A percentile compares a stretch with the other conserved stretches of the same genome.
Conservation (phyloP, 2,329 filamentous ascomycete genomes). For the Trichophaea hybrida region DNA sequence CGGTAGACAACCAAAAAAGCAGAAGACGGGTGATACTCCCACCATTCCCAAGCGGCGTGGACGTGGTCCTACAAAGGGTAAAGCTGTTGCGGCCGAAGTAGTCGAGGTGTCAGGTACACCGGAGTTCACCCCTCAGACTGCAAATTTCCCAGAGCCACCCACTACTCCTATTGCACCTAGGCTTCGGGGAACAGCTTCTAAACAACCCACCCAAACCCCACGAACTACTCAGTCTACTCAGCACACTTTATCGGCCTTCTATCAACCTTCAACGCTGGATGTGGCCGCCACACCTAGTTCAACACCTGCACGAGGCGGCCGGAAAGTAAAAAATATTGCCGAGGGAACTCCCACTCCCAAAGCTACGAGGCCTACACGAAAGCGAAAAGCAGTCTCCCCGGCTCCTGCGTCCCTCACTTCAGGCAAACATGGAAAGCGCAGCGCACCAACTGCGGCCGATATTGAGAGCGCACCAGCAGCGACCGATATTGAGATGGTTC, state of each 20-base stretch:
- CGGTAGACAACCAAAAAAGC: constrained; percentile 15
- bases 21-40: background rate
- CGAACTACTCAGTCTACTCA: background rate
- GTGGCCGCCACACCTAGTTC: background rate
- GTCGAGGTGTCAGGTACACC: background rate
- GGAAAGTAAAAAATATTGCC: background rate
- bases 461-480: background rate
- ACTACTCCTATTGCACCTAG: background rate
- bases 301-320: background rate
- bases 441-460: background rate
- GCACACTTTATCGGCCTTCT: background rate
- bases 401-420: background rate
- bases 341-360: background rate
- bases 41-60: background rate
- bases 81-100: background rate
- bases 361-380: background rate
- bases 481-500: background rate
- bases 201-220: background rate
- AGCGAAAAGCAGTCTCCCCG: background rate
- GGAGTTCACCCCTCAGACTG: background rate
- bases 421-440: background rate
- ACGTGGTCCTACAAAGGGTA: background rate
- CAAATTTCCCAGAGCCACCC: background rate
- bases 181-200: background rate
- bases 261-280: background rate